Base-by-base conservation (phyloP, 2,329 filamentous ascomycete species). In the Bipolaris sorokiniana region DNA sequence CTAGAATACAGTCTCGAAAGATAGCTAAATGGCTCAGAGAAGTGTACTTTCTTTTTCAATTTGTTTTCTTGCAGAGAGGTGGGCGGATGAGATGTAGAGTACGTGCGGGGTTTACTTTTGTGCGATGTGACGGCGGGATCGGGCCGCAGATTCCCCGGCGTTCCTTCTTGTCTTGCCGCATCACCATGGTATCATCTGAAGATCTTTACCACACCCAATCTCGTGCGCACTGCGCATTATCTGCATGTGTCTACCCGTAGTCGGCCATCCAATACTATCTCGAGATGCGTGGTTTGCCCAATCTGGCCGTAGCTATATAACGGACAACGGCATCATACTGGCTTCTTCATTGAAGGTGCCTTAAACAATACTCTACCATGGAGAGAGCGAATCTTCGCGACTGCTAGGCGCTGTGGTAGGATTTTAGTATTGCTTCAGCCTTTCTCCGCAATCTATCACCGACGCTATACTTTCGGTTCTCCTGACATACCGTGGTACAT, bases 121-220 rank as follows among this genome's bases (percentile, higher is more conserved):
- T 31, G 28, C 26, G 11, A 20, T 46, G 26, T 31, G 23, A 37
- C 33, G 31, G 15, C 37, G 44, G 49, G 34, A 34, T 38, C 50
- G 50, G 50, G 23, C 41, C 50, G 50, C 41, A 33, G 50, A 15
- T 47, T n/a, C 15, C 15, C 49, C 22, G 50, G 33, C 22, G 10
- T 45, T 23, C 22, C 40, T 26, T 6, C 18, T 23, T 18, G 41
- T 7, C n/a, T 45, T 23, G 48, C 26, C 28, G 38, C 31, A 22
- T 9, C 50, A 13, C 26, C 22, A 15, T 11, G 10, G 46, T 31
- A 20, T 22, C n/a, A 47, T 10, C 22, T 3, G 6, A 13, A 22
- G 18, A 34, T 23, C 31, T 48, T 26, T 33, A 26, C 6, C 33
- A 13, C 33, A 26, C 15, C 16, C 33, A 26, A 10, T 20, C 46